Evolutionary conservation across 208 protist species (phyloP).

Genomic region (Crithidia bombi): DNA sequence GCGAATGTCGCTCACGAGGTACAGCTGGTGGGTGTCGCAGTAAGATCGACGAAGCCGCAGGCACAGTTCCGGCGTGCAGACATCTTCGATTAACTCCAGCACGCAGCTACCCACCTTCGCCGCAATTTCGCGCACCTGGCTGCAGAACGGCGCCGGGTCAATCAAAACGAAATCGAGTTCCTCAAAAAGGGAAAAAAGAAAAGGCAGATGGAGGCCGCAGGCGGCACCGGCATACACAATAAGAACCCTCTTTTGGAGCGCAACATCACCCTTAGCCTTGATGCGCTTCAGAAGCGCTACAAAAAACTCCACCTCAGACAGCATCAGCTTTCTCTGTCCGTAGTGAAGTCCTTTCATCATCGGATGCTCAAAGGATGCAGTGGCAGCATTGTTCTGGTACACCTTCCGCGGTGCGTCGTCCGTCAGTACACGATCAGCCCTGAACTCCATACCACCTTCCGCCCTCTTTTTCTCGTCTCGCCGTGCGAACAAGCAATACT

Average conservation of each 20-base stretch:
- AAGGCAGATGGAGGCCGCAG: conserved; percentile 91
- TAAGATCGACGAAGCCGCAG: conserved; percentile 62
- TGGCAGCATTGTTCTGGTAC: conserved; percentile 61
- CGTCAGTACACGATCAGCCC: conserved; percentile 37
- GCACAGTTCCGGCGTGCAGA: conserved; percentile 93
- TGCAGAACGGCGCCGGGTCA: conserved; percentile 92
- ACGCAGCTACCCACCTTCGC: conserved; percentile 40
- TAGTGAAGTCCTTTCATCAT: conserved; percentile 91
- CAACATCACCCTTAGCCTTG: neutral
- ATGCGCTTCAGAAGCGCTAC: conserved; percentile 25
- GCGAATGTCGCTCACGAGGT: conserved; percentile 94
- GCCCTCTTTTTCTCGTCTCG: neutral
- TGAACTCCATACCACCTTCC: conserved; percentile 54
- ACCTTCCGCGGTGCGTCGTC: conserved; percentile 42
- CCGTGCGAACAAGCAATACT: too few species aligned
- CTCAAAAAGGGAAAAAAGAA: conserved; percentile 81
- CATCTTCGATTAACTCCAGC: conserved; percentile 78
- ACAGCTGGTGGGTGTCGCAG: conserved; percentile 57
- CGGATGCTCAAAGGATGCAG: conserved; percentile 41
- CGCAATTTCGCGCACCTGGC: conserved; percentile 45
- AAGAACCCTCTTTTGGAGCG: conserved; percentile 35
- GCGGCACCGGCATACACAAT: conserved; percentile 96
- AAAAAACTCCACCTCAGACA: conserved; percentile 95
- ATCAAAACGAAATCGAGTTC: conserved; percentile 90
- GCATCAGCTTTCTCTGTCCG: conserved; percentile 95